Base-by-base conservation (phyloP, 306 rosid genomes). In the Cucumis cinereus region DNA sequence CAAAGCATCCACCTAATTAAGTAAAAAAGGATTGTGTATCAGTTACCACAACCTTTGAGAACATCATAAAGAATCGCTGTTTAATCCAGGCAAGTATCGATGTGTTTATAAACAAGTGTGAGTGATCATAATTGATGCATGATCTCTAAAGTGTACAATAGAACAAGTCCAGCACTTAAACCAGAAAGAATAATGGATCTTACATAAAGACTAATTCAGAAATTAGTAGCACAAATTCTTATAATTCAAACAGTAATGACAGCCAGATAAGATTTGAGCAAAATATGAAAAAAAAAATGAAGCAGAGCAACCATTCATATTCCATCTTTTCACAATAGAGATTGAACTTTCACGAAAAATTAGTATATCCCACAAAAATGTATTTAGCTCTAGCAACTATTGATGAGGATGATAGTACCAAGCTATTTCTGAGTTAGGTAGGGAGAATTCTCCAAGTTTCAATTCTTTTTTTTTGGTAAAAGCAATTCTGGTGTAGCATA, bases 1-100 rank as follows among this genome's bases (percentile, higher is more conserved):
- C 97, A 69, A 90, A 94, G 85, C 97, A 94, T 71, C 99, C 99
- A 78, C 97, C 97, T 89, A 23, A 57, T 56, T 20, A 53, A 58
- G 56, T 38, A 7, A 52, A 73, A 47, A 22, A 26, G 2, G 30
- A 55, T 19, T 54, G 7, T 35, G n/a, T 12, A 30, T 30, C 49
- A 33, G 12, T 68, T 43, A 22, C 33, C 20, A 20, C 0, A 6
- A 68, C 5, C 20, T 66, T 41, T 22, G 54, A 22, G 54, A 50
- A 69, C 8, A 68, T 66, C 30, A 11, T 19, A 45, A 66, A 67
- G n/a, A 67, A 17, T 20, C 35, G 12, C 19, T 4, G 35, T 66
- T 66, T n/a, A 20, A 40, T 68, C 16, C 74, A 11, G 8, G 54
- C 19, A 20, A 20, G 73, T n/a, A 38, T 35, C 52, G 5, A 40